phyloP scores from a whole-genome alignment of 495 filamentous ascomycete species.

The Platismatia glauca region DNA sequence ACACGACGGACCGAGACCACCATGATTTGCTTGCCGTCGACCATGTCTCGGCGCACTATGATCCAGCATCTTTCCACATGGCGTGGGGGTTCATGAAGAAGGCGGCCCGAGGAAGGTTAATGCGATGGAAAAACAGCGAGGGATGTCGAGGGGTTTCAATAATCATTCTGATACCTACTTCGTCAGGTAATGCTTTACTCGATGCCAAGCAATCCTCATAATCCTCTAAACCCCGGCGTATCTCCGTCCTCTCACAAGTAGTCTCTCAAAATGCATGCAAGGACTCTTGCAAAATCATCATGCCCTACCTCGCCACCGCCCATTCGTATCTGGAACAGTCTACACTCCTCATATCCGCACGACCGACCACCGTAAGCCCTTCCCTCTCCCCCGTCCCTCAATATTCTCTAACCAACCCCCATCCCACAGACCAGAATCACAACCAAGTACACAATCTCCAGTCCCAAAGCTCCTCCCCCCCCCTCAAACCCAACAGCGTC shows the following conservation, averaged over 20 bases:
- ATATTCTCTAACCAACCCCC: slow-evolving; percentile 10
- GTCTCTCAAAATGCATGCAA: neutral
- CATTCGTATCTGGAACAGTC: slow-evolving; percentile 59
- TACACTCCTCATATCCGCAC: slow-evolving; percentile 51
- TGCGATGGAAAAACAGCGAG: too few relatives aligned
- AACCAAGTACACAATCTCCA: slow-evolving; percentile 68
- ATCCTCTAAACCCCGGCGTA: neutral
- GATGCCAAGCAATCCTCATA: too few relatives aligned
- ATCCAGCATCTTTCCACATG: too few relatives aligned
- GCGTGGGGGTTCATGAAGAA: too few relatives aligned
- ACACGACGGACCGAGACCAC: too few relatives aligned
- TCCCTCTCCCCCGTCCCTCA: slow-evolving; percentile 2
- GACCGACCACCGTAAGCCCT: slow-evolving; percentile 50
- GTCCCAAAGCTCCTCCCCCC: slow-evolving; percentile 28
- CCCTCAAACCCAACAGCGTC: slow-evolving; percentile 20
- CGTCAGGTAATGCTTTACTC: too few relatives aligned
- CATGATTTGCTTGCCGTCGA: too few relatives aligned
- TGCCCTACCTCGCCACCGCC: slow-evolving; percentile 54
- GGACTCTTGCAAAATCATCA: slow-evolving; percentile 19
- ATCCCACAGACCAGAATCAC: slow-evolving; percentile 66
- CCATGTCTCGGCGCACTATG: too few relatives aligned
- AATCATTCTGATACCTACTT: too few relatives aligned
- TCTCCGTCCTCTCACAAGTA: slow-evolving; percentile 6
- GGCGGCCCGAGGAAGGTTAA: too few relatives aligned
- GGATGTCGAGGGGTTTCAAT: too few relatives aligned